Evolutionary conservation across 768 basidiomycete genomes (phyloP), one percentile per base, ranked within the genome.

Genomic region (Boletus tomentosulus): DNA sequence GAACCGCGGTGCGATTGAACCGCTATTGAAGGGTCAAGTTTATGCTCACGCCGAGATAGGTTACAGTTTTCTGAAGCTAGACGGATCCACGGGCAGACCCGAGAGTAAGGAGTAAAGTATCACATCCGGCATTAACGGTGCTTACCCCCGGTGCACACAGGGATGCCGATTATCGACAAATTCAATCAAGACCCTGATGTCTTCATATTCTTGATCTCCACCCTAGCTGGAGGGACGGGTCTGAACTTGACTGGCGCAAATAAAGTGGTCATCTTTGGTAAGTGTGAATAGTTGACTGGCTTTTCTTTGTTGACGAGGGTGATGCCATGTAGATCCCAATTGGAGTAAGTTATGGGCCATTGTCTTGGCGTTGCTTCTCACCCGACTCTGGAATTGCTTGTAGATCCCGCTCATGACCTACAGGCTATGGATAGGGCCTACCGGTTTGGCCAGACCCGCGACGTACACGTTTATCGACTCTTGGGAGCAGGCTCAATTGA

Each of bases 401-500:
- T 54, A 95, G 92, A 98, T 71, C 96, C 96, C 6, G 92, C 95
- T 0, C 90, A 97, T 61, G 96, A 99, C 66, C 71, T 98, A 8
- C 96, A 92, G 66, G 91, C 92, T 3, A 91, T 91, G 87, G 92
- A 92, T 56, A 79, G 82, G 51, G 90, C 89, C 1, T 93, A 87
- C 65, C 82, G 90, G 6, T 89, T 92, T 56, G 93, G 93, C 13
- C 93, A 96, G 69, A 84, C 79, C 1, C 85, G 92, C 19, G 86
- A 94, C 61, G 93, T 96, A 22, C 76, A 81, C 1, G 92, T 95
- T 1, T 92, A 84, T 62, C 81, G 93, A 34, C 76, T 96, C 7
- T 75, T 96, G 15, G 91, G 88, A 1, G 90, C 91, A 3, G 92
- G 93, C 3, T 89, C 90, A 7, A 77, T 94, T 12, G 92, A 94